Conservation (phyloP, 257 asterid species). For the Ehretia macrophylla region DNA sequence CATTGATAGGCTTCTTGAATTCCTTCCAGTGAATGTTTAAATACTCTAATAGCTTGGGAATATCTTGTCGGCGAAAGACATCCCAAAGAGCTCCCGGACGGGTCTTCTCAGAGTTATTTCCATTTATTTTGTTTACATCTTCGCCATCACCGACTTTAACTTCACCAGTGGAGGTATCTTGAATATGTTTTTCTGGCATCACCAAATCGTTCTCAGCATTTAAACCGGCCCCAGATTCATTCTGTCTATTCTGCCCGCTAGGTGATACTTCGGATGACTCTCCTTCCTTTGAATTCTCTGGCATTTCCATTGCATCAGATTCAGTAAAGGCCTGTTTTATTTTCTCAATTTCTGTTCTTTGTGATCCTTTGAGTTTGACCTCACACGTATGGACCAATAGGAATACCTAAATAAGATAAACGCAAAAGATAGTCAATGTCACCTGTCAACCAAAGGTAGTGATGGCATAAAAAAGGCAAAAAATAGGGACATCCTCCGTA, state of each 20-base stretch:
- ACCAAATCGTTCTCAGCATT: constrained; percentile 29
- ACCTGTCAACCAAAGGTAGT: constrained; percentile 13
- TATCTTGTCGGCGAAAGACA: constrained; percentile 78
- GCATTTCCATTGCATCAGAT: constrained; percentile 38
- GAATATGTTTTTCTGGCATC: constrained; percentile 31
- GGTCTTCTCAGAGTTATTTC: constrained; percentile 22
- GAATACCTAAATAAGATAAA: constrained; percentile 55
- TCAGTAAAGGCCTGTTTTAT: constrained; percentile 27
- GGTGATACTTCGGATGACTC: constrained; percentile 35
- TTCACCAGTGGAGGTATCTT: constrained; percentile 30
- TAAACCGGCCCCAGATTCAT: constrained; percentile 33
- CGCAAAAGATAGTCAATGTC: too few relatives aligned
- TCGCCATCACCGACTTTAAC: constrained; percentile 26
- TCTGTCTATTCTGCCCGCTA: constrained; percentile 27
- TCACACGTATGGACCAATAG: constrained; percentile 68
- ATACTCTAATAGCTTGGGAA: constrained; percentile 64
- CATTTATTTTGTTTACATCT: constrained; percentile 29
- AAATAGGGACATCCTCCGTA: too few relatives aligned
- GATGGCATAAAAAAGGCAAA: too few relatives aligned
- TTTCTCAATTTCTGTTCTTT: constrained; percentile 33
- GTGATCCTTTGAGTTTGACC: constrained; percentile 41
- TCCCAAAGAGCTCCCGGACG: constrained; percentile 88
- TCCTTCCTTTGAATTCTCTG: constrained; percentile 31
- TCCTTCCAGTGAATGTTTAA: constrained; percentile 53
- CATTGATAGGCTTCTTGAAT: constrained; percentile 31